Evolutionary conservation across 352 stramenopile species (phyloP).

Genomic region (Thalassiosira delicatula): DNA sequence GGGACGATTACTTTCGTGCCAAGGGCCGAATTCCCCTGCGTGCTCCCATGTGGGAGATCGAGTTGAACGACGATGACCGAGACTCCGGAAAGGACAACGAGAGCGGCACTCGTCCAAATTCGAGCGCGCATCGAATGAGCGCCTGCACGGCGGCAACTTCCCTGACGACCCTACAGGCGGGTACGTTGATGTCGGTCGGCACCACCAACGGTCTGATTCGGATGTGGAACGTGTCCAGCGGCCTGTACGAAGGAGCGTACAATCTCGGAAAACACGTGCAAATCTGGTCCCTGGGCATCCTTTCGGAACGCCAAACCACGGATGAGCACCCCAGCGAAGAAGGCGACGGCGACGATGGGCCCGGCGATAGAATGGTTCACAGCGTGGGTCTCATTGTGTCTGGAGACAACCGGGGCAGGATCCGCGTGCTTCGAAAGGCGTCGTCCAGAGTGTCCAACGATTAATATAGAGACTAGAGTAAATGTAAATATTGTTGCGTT

Average conservation of each 20-base stretch:
- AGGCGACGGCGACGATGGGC: no score
- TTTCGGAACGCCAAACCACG: conserved; percentile 9
- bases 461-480: conserved; percentile 2
- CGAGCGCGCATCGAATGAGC: no score
- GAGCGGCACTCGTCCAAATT: no score
- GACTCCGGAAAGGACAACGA: no score
- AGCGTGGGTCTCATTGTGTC: conserved; percentile 39
- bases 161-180: conserved; percentile 88
- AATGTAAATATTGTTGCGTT: no score
- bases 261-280: conserved; percentile 24
- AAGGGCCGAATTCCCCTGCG: background rate
- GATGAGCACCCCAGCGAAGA: background rate
- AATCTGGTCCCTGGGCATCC: conserved; percentile 28
- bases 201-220: conserved; percentile 92
- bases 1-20: background rate
- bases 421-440: conserved; percentile 19
- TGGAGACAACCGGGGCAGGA: conserved; percentile 42
- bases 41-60: conserved; percentile 37
- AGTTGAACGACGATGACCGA: conserved; percentile 41
- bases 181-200: conserved; percentile 94
- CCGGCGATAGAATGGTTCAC: background rate
- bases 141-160: conserved; percentile 12
- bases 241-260: conserved; percentile 49
- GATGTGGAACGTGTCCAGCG: conserved; percentile 96
- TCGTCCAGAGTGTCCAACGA: background rate